phyloP scores from a whole-genome alignment of 108 stramenopile species.

The Nannochloropsis granulata region DNA sequence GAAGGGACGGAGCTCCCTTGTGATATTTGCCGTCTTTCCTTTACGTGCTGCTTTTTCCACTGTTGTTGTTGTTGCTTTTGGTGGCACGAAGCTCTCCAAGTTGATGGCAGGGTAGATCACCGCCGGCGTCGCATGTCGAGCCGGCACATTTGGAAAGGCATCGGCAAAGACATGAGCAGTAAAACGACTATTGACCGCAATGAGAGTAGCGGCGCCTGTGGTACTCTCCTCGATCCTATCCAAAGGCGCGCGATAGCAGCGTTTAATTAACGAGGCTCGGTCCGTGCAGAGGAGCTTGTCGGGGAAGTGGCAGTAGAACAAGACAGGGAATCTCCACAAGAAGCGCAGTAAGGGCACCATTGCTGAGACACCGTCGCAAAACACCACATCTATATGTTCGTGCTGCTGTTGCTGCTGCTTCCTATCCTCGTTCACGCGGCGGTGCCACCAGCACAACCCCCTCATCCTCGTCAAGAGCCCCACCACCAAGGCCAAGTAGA shows the following conservation, averaged over 20 bases:
- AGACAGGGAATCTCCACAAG: slow-evolving; percentile 35
- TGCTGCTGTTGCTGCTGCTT: not conserved
- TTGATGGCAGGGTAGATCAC: not conserved
- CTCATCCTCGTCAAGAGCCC: not conserved
- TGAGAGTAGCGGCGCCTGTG: slow-evolving; percentile 55
- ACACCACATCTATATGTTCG: slow-evolving; percentile 17
- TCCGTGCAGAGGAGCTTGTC: slow-evolving; percentile 67
- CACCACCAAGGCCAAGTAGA: slow-evolving; percentile 11
- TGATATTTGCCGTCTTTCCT: not conserved
- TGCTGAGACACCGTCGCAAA: slow-evolving; percentile 45
- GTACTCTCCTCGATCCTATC: slow-evolving; percentile 60
- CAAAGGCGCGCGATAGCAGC: slow-evolving; percentile 30
- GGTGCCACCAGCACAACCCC: slow-evolving; percentile 6
- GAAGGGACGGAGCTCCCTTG: slow-evolving; percentile 14
- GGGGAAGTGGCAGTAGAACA: slow-evolving; percentile 99
- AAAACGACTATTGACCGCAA: slow-evolving; percentile 85
- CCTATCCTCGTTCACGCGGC: not conserved
- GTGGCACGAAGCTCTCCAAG: not conserved
- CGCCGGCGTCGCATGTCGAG: slow-evolving; percentile 27
- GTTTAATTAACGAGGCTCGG: slow-evolving; percentile 10
- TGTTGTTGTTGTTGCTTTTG: not conserved
- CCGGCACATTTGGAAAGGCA: slow-evolving; percentile 39
- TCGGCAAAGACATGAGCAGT: slow-evolving; percentile 56
- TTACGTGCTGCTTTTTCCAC: not conserved
- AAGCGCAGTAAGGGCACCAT: slow-evolving; percentile 32